Evolutionary conservation across 176 grass and related monocot species (phyloP), one percentile per base, ranked within the genome.

Genomic region (Puya raimondii): DNA sequence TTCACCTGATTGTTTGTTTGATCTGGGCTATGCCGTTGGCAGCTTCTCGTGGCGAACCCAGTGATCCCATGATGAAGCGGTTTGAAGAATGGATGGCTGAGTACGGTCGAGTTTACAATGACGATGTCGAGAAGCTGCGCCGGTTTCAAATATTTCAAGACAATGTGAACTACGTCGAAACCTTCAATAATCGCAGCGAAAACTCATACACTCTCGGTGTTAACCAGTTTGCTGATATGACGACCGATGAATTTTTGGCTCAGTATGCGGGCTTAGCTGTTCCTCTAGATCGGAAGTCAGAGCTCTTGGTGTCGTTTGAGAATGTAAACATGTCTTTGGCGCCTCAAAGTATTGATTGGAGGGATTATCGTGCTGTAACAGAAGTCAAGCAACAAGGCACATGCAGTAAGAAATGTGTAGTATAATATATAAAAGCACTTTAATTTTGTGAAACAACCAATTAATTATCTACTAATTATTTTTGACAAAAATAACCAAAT

Each of bases 121-220:
- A 23, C 50, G 20, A 11, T 0, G 12, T 42, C 20, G 61, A 76
- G 42, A 10, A 48, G 64, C 61, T 74, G 68, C 27, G 63, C 23
- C 47, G 83, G 27, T 80, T 67, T 66, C 13, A 23, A 2, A 15
- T 81, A 12, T 85, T 71, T 23, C 18, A 47, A 47, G 13, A 11
- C 51, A 81, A 85, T 64, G 17, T 66, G 47, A 69, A 74, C 48
- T 50, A 64, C 76, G 73, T 84, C 29, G 70, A 61, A 29, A 65
- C 25, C 0, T 84, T 84, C 76, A 1, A 17, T 20, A 53, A 21
- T 47, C 53, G 67, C 51, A 69, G 53, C 0, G 50, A 0, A 23
- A 22, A 4, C 0, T 11, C 42, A 2, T 64, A 48, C 65, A 26
- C 23, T 52, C 11, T 67, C 16, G 51, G 61, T 48, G 5, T 78